A percentile compares a stretch with the other conserved stretches of the same genome.
Conservation (phyloP, 2,329 filamentous ascomycete genomes). For the Furcasterigmium sp. region DNA sequence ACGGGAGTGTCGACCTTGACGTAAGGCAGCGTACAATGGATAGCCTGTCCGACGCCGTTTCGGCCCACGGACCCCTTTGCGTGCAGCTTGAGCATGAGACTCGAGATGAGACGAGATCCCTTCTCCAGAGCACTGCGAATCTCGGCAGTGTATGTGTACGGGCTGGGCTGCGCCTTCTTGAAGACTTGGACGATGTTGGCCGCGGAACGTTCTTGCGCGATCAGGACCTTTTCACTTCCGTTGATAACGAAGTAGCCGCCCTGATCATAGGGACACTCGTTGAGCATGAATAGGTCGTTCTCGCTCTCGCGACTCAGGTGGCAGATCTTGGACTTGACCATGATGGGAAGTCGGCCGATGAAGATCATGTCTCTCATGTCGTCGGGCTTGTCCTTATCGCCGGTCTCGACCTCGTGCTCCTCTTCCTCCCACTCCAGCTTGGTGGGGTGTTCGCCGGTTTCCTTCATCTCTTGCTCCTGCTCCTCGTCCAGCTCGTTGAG, state of each 20-base stretch:
- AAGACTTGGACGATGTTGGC: slow-evolving; percentile 99
- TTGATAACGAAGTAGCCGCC: slow-evolving; percentile 99
- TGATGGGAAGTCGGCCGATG: slow-evolving; percentile 92
- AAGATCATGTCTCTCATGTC: slow-evolving; percentile 71
- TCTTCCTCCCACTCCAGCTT: slow-evolving; percentile 58
- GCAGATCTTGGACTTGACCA: slow-evolving; percentile 97
- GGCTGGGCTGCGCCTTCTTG: slow-evolving; percentile 91
- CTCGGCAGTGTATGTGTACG: slow-evolving; percentile 89
- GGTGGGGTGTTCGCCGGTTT: slow-evolving; percentile 53
- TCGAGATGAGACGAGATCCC: slow-evolving; percentile 89
- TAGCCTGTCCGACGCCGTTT: slow-evolving; percentile 78
- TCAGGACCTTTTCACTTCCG: slow-evolving; percentile 95
- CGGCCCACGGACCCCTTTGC: slow-evolving; percentile 77
- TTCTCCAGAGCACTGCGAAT: slow-evolving; percentile 96
- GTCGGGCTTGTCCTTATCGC: slow-evolving; percentile 44
- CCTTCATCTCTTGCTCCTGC: slow-evolving; percentile 48
- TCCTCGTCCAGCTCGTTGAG: slow-evolving; percentile 64
- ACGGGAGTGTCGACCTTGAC: slow-evolving; percentile 92
- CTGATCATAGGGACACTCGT: slow-evolving; percentile 97
- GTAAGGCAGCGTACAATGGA: slow-evolving; percentile 87
- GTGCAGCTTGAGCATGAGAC: slow-evolving; percentile 84
- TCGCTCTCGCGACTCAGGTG: slow-evolving; percentile 80
- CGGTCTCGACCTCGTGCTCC: slow-evolving; percentile 45
- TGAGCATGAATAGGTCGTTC: slow-evolving; percentile 81
- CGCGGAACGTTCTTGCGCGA: slow-evolving; percentile 94